A percentile compares a stretch with the other conserved stretches of the same genome.
Conservation (phyloP, 768 basidiomycete genomes). For the Mycena haematopus region DNA sequence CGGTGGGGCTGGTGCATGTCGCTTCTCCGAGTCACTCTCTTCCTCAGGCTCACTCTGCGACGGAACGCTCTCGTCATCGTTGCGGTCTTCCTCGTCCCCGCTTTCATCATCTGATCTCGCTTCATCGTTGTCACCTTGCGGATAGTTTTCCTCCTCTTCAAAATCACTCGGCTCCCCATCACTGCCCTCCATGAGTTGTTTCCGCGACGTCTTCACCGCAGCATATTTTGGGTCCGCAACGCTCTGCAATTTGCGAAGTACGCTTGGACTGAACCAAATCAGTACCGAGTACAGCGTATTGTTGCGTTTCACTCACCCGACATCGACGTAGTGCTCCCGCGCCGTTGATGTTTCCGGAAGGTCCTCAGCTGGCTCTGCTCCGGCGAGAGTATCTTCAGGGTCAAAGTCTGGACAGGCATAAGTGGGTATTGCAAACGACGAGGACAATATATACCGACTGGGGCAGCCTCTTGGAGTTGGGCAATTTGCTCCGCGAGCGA, state of each 20-base stretch:
- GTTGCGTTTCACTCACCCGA: conserved; percentile 63
- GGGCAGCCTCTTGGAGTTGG: conserved; percentile 74
- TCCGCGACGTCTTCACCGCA: conserved; percentile 68
- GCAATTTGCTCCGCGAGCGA: conserved; percentile 84
- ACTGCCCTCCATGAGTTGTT: conserved; percentile 55
- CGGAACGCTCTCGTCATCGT: conserved; percentile 24
- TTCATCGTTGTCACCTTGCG: conserved; percentile 27
- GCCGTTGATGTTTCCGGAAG: conserved; percentile 40
- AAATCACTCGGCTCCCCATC: conserved; percentile 37
- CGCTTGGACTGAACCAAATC: conserved; percentile 60
- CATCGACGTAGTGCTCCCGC: conserved; percentile 84
- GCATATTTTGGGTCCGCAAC: conserved; percentile 82
- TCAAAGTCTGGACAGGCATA: conserved; percentile 62
- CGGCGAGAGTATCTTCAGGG: conserved; percentile 72
- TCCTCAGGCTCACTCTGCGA: conserved; percentile 33
- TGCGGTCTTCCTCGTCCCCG: conserved; percentile 23
- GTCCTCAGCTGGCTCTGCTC: conserved; percentile 47
- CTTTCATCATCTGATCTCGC: conserved; percentile 19
- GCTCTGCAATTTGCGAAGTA: conserved; percentile 67
- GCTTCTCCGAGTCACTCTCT: conserved; percentile 27
- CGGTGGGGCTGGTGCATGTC: conserved; percentile 19
- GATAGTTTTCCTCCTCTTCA: conserved; percentile 35
- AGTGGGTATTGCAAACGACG: conserved; percentile 1
- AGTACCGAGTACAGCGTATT: neutral
- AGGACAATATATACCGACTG: conserved; percentile 54